Conservation (phyloP, 108 stramenopile species). For the Fistulifera solaris region DNA sequence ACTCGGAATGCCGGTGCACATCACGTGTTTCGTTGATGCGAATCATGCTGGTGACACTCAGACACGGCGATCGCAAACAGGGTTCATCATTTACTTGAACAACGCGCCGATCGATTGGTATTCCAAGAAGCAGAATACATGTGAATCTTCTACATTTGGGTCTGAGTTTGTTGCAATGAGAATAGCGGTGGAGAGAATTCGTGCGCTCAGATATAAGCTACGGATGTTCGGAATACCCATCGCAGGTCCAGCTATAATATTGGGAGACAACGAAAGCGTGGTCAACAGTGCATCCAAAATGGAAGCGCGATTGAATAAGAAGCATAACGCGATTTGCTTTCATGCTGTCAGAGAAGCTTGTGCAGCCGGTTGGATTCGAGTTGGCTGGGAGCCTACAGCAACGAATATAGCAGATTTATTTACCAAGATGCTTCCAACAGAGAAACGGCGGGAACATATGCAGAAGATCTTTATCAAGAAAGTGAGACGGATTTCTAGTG, state of each 20-base stretch:
- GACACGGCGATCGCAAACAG: conserved; percentile 11
- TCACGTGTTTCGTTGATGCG: conserved; percentile 9
- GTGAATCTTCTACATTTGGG: conserved; percentile 15
- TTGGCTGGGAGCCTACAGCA: not conserved
- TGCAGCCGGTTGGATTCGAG: not conserved
- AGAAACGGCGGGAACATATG: not conserved
- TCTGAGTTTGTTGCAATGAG: conserved; percentile 14
- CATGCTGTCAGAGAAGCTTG: conserved; percentile 28
- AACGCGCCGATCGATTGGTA: conserved; percentile 10
- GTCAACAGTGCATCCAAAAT: conserved; percentile 24
- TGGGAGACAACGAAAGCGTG: conserved; percentile 21
- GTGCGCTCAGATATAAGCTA: conserved; percentile 21
- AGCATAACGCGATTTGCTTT: conserved; percentile 28
- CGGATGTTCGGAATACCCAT: conserved; percentile 29
- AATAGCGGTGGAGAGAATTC: conserved; percentile 15
- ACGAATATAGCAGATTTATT: conserved; percentile 12
- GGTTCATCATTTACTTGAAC: conserved; percentile 9
- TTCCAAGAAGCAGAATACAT: conserved; percentile 12
- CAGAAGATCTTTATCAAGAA: no score
- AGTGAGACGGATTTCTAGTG: no score
- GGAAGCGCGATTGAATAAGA: conserved; percentile 46
- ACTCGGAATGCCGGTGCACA: conserved; percentile 5
- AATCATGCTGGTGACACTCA: not conserved
- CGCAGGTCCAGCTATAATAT: conserved; percentile 7
- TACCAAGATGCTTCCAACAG: not conserved